These are phyloP conservation scores for Tuber borchii DNA, from an alignment of 495 filamentous ascomycete species.

Conservation along the genomic window DNA sequence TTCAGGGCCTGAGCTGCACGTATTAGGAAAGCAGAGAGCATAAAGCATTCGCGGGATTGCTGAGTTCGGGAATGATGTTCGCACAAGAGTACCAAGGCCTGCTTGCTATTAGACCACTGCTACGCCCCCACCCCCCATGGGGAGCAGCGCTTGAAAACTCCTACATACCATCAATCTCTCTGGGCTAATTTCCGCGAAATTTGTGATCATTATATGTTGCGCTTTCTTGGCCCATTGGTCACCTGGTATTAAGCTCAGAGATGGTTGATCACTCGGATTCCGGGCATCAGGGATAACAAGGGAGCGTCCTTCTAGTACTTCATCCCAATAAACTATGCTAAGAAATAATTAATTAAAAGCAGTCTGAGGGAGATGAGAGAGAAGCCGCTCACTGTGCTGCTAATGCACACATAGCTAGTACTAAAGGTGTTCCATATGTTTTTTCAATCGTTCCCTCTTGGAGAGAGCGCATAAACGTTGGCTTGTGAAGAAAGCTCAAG, in stretches of 20 bases:
- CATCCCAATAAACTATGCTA: constrained; percentile 1
- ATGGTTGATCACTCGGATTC: neutral
- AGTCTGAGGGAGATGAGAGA: neutral
- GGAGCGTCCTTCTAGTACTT: neutral
- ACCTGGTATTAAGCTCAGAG: neutral
- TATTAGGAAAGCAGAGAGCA: neutral
- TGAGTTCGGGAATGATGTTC: neutral
- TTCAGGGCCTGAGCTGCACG: constrained; percentile 1
- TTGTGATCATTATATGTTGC: neutral
- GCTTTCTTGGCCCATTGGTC: neutral
- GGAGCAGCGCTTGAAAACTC: neutral
- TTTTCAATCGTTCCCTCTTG: neutral
- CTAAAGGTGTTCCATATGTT: neutral
- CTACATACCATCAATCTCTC: neutral
- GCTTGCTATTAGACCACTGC: neutral
- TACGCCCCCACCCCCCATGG: neutral
- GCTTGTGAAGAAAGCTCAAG: neutral
- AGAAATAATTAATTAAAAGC: neutral
- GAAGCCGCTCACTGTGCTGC: neutral
- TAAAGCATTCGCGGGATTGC: neutral
- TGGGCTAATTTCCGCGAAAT: neutral
- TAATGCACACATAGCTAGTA: neutral
- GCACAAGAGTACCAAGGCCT: neutral
- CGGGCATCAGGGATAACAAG: neutral
- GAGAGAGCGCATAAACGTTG: neutral